Evolutionary conservation across 345 rosid genomes (phyloP).

Genomic region (Combretum micranthum): DNA sequence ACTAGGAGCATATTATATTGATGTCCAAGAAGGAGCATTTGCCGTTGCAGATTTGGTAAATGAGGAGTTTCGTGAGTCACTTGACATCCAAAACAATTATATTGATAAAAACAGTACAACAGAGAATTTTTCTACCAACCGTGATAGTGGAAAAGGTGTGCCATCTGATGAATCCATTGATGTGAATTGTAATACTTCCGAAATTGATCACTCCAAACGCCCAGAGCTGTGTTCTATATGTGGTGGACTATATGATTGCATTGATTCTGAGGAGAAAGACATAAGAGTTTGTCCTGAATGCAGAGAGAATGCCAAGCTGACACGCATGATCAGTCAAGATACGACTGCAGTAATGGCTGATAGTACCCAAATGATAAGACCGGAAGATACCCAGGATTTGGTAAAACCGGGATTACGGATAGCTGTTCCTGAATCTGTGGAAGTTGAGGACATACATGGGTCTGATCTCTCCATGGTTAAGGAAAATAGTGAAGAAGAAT

Average conservation of each 20-base stretch:
- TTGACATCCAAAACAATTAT: constrained; percentile 32
- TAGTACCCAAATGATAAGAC: too few species aligned
- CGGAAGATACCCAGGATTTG: too few species aligned
- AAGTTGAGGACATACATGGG: constrained; percentile 25
- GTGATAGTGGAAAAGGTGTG: constrained; percentile 44
- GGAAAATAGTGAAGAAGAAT: constrained; percentile 25
- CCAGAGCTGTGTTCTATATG: too few species aligned
- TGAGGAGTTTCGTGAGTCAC: constrained; percentile 29
- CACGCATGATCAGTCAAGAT: constrained; percentile 21
- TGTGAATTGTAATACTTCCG: too few species aligned
- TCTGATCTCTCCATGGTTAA: constrained; percentile 19
- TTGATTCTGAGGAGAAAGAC: too few species aligned
- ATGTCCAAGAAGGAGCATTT: too few species aligned
- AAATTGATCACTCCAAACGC: too few species aligned
- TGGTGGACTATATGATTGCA: too few species aligned
- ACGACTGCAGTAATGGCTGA: constrained; percentile 16
- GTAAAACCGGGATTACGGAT: too few species aligned
- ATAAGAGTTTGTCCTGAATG: constrained; percentile 65
- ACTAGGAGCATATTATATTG: too few species aligned
- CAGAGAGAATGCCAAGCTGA: constrained; percentile 34
- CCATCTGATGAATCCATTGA: constrained; percentile 31
- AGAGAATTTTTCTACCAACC: constrained; percentile 28
- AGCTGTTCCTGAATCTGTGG: constrained; percentile 19
- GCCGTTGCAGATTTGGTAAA: constrained; percentile 37
- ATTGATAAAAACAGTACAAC: constrained; percentile 25